These are phyloP conservation scores for Penicillium sp. DNA, from an alignment of 2,329 filamentous ascomycete species.

Conservation along the genomic window DNA sequence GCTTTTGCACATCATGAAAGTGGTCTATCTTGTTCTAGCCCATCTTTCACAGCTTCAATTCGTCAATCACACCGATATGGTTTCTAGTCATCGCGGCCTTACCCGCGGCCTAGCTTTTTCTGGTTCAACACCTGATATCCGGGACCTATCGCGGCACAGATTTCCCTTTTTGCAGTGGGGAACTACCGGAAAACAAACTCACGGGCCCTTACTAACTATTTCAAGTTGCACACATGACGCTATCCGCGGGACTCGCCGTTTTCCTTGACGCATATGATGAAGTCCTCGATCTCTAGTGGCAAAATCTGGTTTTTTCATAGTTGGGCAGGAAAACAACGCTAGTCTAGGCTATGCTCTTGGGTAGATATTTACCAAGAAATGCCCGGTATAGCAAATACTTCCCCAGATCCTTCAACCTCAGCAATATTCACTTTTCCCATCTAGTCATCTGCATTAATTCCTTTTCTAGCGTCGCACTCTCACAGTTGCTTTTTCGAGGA, in stretches of 20 bases:
- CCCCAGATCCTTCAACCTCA: background rate
- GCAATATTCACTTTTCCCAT: background rate
- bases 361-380: slow-evolving; percentile 5
- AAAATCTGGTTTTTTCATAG: slow-evolving; percentile 7
- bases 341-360: background rate
- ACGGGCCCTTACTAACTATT: background rate
- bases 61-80: slow-evolving; percentile 4
- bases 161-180: slow-evolving; percentile 2
- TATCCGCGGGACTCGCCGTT: slow-evolving; percentile 14
- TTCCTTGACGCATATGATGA: slow-evolving; percentile 3
- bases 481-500: background rate
- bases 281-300: slow-evolving; percentile 2
- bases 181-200: slow-evolving; percentile 9
- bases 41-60: background rate
- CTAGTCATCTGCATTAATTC: background rate
- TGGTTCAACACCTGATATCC: background rate
- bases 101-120: slow-evolving; percentile 11
- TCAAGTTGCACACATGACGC: slow-evolving; percentile 10
- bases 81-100: slow-evolving; percentile 10
- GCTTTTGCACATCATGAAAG: background rate
- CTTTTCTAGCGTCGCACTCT: background rate
- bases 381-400: background rate
- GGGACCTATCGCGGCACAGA: background rate
- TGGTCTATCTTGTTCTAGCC: slow-evolving; percentile 9
- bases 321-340: background rate